phyloP scores from a whole-genome alignment of 1,139 yeast species.

The Entelexis sorbosivorans region DNA sequence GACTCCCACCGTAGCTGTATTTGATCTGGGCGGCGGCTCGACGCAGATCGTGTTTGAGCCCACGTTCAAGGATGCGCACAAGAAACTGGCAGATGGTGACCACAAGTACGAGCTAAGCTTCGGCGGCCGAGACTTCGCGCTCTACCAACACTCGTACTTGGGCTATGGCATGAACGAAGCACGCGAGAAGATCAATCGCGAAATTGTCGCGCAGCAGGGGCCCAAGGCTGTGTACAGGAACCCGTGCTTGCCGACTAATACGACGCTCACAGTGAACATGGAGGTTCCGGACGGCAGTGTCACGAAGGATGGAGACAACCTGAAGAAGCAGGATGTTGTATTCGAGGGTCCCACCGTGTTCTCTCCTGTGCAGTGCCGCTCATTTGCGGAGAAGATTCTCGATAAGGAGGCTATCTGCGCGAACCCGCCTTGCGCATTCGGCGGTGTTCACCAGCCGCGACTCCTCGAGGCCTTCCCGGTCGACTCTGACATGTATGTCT shows the following conservation, averaged over 20 bases:
- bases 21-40: constrained; percentile 97
- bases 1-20: constrained; percentile 84
- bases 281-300: constrained; percentile 40
- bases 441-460: constrained; percentile 94
- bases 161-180: constrained; percentile 96
- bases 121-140: constrained; percentile 68
- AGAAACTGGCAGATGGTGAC: constrained; percentile 73
- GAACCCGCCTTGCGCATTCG: constrained; percentile 79
- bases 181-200: constrained; percentile 63
- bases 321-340: constrained; percentile 40
- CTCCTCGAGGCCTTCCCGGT: constrained; percentile 60
- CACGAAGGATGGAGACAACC: constrained; percentile 19
- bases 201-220: constrained; percentile 29
- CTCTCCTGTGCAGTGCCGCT: constrained; percentile 67
- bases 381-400: constrained; percentile 66
- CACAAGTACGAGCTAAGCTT: constrained; percentile 71
- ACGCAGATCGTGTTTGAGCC: constrained; percentile 98
- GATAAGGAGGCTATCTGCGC: constrained; percentile 72
- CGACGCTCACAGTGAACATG: constrained; percentile 45
- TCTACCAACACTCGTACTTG: constrained; percentile 89
- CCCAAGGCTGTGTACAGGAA: constrained; percentile 37
- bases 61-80: constrained; percentile 38
- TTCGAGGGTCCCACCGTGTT: constrained; percentile 65
- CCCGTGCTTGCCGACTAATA: constrained; percentile 83
- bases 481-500: constrained; percentile 67